Percentiles rank a stretch among this genome's conserved stretches.
Conservation (phyloP, 306 rosid genomes). For the Vigna radiata region DNA sequence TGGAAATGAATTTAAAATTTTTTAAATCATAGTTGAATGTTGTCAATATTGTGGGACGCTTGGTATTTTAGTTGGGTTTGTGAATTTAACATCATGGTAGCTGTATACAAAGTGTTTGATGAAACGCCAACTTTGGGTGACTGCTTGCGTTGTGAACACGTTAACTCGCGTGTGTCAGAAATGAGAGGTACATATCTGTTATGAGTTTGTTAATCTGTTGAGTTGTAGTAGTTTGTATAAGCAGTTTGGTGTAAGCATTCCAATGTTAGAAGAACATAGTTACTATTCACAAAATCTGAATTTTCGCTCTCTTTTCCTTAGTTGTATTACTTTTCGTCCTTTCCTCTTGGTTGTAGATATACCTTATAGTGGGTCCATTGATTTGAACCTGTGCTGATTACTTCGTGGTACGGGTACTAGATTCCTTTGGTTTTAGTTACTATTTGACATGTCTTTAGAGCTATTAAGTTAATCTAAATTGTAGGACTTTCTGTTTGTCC, state of each 20-base stretch:
- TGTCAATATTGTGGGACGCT: too few relatives aligned
- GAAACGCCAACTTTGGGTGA: constrained; percentile 6
- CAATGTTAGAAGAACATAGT: not conserved
- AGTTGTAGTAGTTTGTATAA: not conserved
- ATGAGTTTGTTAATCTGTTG: not conserved
- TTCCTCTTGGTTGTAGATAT: not conserved
- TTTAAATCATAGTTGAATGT: too few relatives aligned
- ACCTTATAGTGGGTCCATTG: not conserved
- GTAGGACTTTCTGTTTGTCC: not conserved
- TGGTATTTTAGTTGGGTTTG: too few relatives aligned
- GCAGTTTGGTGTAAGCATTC: not conserved
- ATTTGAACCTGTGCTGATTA: not conserved
- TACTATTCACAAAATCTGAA: not conserved
- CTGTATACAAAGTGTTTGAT: not conserved
- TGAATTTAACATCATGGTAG: not conserved
- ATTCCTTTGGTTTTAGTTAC: constrained; percentile 9
- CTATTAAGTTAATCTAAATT: not conserved
- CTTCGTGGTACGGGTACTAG: not conserved
- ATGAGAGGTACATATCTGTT: not conserved
- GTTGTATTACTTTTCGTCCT: not conserved
- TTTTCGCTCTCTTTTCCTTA: not conserved
- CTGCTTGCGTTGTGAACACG: not conserved
- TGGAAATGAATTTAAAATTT: not conserved
- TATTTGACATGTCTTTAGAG: not conserved
- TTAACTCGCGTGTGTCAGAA: not conserved